Conservation (phyloP, 495 filamentous ascomycete species). For the Penicillium chermesinum region DNA sequence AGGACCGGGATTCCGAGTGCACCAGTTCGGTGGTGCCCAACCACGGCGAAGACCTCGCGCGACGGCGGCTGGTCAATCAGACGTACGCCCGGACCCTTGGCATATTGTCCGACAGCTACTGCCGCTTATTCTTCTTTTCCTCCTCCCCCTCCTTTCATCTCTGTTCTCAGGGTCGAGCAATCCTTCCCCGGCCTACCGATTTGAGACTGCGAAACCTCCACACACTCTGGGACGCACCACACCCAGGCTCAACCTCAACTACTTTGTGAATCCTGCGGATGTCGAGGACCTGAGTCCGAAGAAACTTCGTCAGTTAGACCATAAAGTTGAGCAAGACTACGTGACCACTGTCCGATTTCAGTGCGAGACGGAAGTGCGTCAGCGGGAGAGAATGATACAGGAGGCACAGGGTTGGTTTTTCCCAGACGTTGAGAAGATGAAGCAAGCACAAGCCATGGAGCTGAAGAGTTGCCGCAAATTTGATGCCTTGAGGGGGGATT, state of each 20-base stretch:
- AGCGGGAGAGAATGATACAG: slow-evolving; percentile 60
- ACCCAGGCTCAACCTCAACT: slow-evolving; percentile 63
- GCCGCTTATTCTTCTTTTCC: slow-evolving; percentile 81
- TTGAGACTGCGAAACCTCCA: slow-evolving; percentile 60
- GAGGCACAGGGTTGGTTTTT: slow-evolving; percentile 89
- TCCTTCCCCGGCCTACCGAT: slow-evolving; percentile 62
- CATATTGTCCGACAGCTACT: slow-evolving; percentile 59
- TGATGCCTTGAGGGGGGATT: slow-evolving; percentile 39
- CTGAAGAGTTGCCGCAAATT: slow-evolving; percentile 53
- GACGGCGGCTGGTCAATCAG: slow-evolving; percentile 46
- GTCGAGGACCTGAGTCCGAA: slow-evolving; percentile 60
- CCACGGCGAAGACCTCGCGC: slow-evolving; percentile 68
- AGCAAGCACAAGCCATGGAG: slow-evolving; percentile 55
- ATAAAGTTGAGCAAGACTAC: slow-evolving; percentile 66
- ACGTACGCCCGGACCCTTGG: slow-evolving; percentile 43
- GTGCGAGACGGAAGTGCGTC: slow-evolving; percentile 66
- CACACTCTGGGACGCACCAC: slow-evolving; percentile 71
- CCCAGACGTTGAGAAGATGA: slow-evolving; percentile 71
- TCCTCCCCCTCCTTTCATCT: slow-evolving; percentile 79
- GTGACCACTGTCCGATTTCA: slow-evolving; percentile 57
- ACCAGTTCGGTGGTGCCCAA: slow-evolving; percentile 71
- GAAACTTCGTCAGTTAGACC: slow-evolving; percentile 69
- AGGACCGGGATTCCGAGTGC: slow-evolving; percentile 75
- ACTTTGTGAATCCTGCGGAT: slow-evolving; percentile 78
- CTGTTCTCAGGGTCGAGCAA: slow-evolving; percentile 61